These are phyloP conservation scores for Macroventuria anomochaeta DNA, from an alignment of 2,329 filamentous ascomycete genomes.

Conservation along the genomic window DNA sequence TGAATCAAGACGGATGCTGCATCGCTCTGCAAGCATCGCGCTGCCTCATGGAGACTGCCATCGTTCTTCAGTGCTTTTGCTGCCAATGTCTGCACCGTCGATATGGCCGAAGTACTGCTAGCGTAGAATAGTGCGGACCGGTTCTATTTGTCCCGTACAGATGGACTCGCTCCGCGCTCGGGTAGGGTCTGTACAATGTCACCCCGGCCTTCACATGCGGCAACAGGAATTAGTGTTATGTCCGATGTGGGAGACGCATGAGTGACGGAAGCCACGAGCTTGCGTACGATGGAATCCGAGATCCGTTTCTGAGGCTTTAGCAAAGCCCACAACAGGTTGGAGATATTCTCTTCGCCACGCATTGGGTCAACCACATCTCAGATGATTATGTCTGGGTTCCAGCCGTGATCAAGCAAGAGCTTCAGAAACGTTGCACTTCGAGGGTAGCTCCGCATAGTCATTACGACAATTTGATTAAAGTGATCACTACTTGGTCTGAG, in stretches of 20 bases:
- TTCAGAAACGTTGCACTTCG: constrained; percentile 29
- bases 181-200: constrained; percentile 66
- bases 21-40: constrained; percentile 63
- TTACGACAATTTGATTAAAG: constrained; percentile 57
- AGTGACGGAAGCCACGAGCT: constrained; percentile 66
- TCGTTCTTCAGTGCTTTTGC: constrained; percentile 67
- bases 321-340: constrained; percentile 67
- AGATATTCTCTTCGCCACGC: constrained; percentile 62
- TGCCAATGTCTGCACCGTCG: constrained; percentile 54
- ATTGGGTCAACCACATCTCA: constrained; percentile 55
- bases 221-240: constrained; percentile 65
- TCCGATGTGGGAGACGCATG: constrained; percentile 60
- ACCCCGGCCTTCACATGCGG: constrained; percentile 62
- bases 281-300: constrained; percentile 63
- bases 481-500: constrained; percentile 53
- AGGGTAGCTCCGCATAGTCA: constrained; percentile 37
- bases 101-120: constrained; percentile 49
- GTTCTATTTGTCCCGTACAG: constrained; percentile 62
- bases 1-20: constrained; percentile 65
- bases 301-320: constrained; percentile 68
- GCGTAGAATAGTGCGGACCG: constrained; percentile 68
- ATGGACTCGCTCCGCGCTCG: constrained; percentile 65
- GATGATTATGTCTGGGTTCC: constrained; percentile 51
- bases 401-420: constrained; percentile 33
- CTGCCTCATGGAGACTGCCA: constrained; percentile 70